Evolutionary conservation across 805 yeast species (phyloP).

Genomic region (Wickerhamiella domercqiae): DNA sequence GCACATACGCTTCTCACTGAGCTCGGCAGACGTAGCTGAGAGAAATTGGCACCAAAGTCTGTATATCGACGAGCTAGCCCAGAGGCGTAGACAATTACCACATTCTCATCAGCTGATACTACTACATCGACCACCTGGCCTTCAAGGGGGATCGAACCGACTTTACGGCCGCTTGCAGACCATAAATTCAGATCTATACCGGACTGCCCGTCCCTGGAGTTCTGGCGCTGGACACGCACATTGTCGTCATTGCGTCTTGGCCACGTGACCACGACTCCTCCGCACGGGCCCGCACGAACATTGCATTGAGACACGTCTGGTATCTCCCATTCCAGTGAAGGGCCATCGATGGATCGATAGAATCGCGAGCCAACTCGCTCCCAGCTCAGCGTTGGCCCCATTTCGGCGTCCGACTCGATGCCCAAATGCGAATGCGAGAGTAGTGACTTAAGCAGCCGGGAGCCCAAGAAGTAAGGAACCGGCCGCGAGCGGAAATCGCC

Average conservation of each 20-base stretch:
- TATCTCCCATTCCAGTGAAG: constrained; percentile 36
- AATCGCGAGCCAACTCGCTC: constrained; percentile 59
- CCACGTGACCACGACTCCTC: constrained; percentile 39
- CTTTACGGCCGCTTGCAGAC: constrained; percentile 22
- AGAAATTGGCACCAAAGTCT: constrained; percentile 54
- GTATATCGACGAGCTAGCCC: constrained; percentile 43
- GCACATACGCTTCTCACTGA: background rate
- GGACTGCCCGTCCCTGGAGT: constrained; percentile 3
- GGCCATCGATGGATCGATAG: constrained; percentile 48
- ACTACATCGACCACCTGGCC: constrained; percentile 39
- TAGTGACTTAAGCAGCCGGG: too few species aligned
- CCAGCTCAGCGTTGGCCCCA: constrained; percentile 37
- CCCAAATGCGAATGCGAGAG: too few species aligned
- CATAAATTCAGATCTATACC: constrained; percentile 17
- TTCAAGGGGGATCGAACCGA: constrained; percentile 23
- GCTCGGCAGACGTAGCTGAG: constrained; percentile 13
- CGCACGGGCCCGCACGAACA: constrained; percentile 36
- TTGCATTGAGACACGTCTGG: constrained; percentile 28
- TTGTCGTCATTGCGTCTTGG: constrained; percentile 7
- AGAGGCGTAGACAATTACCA: constrained; percentile 38
- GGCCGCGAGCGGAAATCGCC: too few species aligned
- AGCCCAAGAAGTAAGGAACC: too few species aligned
- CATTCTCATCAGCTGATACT: constrained; percentile 38
- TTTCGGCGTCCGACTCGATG: too few species aligned
- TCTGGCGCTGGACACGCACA: constrained; percentile 2